These are phyloP conservation scores for Pseudogymnoascus sp. DNA, from an alignment of 2,329 filamentous ascomycete species.

Conservation along the genomic window DNA sequence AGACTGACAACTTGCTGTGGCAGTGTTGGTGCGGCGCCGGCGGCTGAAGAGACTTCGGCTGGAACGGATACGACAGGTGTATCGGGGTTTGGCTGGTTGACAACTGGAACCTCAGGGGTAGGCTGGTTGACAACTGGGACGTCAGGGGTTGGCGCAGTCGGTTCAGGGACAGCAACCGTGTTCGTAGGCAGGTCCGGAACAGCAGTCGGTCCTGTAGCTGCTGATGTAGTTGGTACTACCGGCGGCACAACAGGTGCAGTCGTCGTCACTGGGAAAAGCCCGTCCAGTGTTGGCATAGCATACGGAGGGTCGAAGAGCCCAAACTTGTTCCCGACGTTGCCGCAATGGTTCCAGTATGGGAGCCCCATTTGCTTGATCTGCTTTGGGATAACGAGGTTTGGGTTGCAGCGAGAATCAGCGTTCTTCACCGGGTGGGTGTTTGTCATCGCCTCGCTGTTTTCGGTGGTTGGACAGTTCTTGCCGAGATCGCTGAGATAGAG, in stretches of 20 bases:
- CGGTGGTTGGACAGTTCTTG: constrained; percentile 29
- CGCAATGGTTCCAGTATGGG: constrained; percentile 30
- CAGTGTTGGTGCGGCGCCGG: not conserved
- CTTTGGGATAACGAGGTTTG: constrained; percentile 29
- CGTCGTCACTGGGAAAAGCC: not conserved
- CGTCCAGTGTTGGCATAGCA: constrained; percentile 31
- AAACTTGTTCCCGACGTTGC: constrained; percentile 30
- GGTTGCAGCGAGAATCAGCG: constrained; percentile 29
- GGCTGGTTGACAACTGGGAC: not conserved
- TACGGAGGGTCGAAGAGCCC: constrained; percentile 36
- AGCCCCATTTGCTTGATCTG: constrained; percentile 19
- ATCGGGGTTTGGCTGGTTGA: not conserved
- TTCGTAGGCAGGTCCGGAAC: not conserved
- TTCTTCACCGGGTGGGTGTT: constrained; percentile 19
- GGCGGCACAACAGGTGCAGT: not conserved
- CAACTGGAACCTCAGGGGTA: not conserved
- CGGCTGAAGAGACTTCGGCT: not conserved
- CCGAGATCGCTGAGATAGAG: constrained; percentile 31
- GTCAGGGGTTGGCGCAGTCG: not conserved
- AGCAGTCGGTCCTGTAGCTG: not conserved
- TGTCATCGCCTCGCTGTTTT: constrained; percentile 24
- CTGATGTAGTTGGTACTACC: constrained; percentile 34
- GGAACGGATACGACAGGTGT: not conserved
- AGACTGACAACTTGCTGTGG: not conserved
- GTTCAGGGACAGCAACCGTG: not conserved